Conservation (phyloP, 2,329 filamentous ascomycete genomes). For the Graphilbum ipis-grandicollis region DNA sequence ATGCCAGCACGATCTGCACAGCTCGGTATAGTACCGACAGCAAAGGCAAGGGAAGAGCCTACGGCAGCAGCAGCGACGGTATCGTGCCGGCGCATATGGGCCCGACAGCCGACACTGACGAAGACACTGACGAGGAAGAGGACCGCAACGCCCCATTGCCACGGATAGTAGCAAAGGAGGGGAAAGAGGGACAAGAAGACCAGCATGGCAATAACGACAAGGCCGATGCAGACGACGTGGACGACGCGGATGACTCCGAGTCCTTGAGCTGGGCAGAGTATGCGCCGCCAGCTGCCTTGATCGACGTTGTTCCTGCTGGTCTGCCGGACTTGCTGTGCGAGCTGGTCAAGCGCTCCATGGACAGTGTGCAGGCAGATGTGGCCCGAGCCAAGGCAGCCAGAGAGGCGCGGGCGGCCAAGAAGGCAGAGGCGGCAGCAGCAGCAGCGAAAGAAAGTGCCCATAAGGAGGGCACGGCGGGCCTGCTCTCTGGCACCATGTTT, state of each 20-base stretch:
- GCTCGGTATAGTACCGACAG: too few species aligned
- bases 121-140: constrained; percentile 78
- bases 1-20: background rate
- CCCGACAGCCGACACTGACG: constrained; percentile 24
- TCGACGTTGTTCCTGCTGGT: constrained; percentile 16
- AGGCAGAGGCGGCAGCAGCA: constrained; percentile 8
- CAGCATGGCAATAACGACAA: background rate
- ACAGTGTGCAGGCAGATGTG: constrained; percentile 23
- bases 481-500: background rate
- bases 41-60: too few species aligned
- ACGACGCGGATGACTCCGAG: background rate
- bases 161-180: background rate
- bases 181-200: background rate
- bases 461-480: background rate
- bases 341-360: constrained; percentile 26
- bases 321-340: constrained; percentile 22
- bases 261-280: constrained; percentile 23
- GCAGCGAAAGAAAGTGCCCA: constrained; percentile 5
- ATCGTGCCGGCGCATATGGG: background rate
- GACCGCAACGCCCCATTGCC: constrained; percentile 40
- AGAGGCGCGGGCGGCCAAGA: background rate
- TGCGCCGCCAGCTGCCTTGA: constrained; percentile 25
- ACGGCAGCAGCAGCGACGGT: too few species aligned
- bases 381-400: constrained; percentile 10
- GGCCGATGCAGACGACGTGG: background rate